Evolutionary conservation across 257 asterid species (phyloP), one percentile per base, ranked within the genome.

Genomic region (Asclepias syriaca): DNA sequence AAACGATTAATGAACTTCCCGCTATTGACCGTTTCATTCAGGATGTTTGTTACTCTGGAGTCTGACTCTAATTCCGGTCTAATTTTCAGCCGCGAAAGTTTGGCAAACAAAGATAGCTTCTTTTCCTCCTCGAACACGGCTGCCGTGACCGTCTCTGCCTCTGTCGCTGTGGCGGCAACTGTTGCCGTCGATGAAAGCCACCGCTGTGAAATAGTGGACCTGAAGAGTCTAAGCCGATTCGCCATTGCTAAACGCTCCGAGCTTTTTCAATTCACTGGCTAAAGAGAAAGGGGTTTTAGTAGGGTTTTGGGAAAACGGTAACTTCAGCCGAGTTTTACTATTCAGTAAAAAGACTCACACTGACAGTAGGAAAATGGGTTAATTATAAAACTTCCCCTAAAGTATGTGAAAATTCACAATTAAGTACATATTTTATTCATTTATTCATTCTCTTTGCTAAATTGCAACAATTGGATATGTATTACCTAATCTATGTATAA

Each of bases 21-120:
- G 49, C 73, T 53, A 40, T 43, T 71, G 67, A 70, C 78, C 88
- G 87, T 82, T 59, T 86, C 79, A 53, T 79, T 75, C 22, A 91
- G 84, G 70, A 70, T 50, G 56, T 75, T 81, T 11, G 75, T 51
- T 3, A 84, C 27, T 53, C 69, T 68, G 51, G 83, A 15, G 69
- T 68, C 72, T 51, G 81, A 51, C 34, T 74, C 53, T 49, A 86
- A 70, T 69, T 45, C 77, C 14, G 83, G 51, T 70, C 56, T 63
- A 75, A n/a, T 69, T 53, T 63, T 60, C 37, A 74, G 76, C 75
- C 71, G 68, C 1, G 48, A 74, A 58, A 89, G 83, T 72, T 67
- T 74, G 59, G 66, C 8, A 80, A 68, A 75, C 34, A 84, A 75
- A 66, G 73, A 24, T 72, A 49, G 54, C 73, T 61, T 80, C 71